Evolutionary conservation across 23 red algal genomes (phyloP), one percentile per base, ranked within the genome.

Genomic region (Gracilaria caudata): DNA sequence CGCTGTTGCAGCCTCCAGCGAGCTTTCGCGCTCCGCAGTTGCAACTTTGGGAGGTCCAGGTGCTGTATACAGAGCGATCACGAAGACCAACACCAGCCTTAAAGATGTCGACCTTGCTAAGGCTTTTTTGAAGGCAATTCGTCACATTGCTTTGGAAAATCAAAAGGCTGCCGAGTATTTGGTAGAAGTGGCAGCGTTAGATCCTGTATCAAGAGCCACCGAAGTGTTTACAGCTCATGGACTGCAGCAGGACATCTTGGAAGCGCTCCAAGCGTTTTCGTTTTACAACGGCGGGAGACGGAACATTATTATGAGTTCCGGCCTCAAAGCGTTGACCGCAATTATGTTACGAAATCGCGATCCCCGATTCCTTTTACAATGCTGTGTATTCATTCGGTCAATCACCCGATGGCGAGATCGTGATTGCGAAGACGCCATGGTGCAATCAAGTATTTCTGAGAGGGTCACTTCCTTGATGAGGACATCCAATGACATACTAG

Each of bases 231-330:
- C 85, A 16, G 85, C 79, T 49, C 68, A 89, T 49, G 30, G 85
- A 28, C 21, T 89, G 34, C 73, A 89, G 29, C 43, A 72, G 13
- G 85, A 89, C 35, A 89, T 89, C 17, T 65, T 89, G 74, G 51
- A 68, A 20, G 85, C 85, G 26, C 72, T 89, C 17, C 72, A 72
- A 20, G 85, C 85, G 51, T 89, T 89, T 78, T 79, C 85, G 51
- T 89, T 89, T 54, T 89, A 89, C 60, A 66, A 68, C 19, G 51
- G 85, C 34, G 85, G 85, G 6, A 71, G 68, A 54, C 85, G 85
- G 29, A 89, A 89, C 30, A 79, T 89, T 49, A 78, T 89, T 24
- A 89, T 89, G 85, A 89, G 85, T 68, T 89, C 85, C 34, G 85
- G 85, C 3, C 54, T 89, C 28, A 75, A 77, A 33, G 85, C 85